A percentile compares a stretch with the other conserved stretches of the same genome.
Conservation (phyloP, 163 green algal species). For the Volvox carteri region DNA sequence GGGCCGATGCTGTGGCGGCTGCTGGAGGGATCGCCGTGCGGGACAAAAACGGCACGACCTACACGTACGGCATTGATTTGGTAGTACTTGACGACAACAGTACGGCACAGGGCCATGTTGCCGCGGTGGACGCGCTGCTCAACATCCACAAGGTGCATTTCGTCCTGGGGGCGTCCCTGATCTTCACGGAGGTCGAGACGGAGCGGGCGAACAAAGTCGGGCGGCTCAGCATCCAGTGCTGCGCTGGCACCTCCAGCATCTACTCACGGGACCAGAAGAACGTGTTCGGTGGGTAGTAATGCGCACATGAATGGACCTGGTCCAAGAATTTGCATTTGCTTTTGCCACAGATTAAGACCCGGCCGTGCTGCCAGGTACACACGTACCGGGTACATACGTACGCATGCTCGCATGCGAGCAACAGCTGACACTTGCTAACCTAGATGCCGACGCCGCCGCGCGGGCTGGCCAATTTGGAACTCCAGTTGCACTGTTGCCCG, state of each 20-base stretch:
- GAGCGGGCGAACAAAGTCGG: not conserved
- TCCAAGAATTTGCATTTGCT: no score
- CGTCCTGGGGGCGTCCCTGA: slow-evolving; percentile 12
- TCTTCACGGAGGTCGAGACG: slow-evolving; percentile 1
- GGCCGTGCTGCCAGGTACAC: no score
- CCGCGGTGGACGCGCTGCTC: slow-evolving; percentile 3
- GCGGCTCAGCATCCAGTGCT: slow-evolving; percentile 51
- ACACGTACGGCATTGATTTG: slow-evolving; percentile 32
- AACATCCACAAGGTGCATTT: not conserved
- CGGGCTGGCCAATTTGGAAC: no score
- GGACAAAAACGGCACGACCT: slow-evolving; percentile 17
- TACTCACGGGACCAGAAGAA: slow-evolving; percentile 23
- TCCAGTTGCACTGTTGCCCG: no score
- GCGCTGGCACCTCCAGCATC: not conserved
- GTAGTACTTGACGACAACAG: slow-evolving; percentile 52
- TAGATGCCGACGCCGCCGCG: no score
- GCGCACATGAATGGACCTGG: not conserved
- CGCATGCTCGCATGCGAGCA: no score
- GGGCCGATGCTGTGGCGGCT: not conserved
- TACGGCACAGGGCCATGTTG: not conserved
- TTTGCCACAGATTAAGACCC: no score
- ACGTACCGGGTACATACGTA: no score
- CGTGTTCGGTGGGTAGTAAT: slow-evolving; percentile 32
- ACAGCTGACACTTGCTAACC: no score
- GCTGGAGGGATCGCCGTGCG: not conserved